Evolutionary conservation across 129 eudicot genomes (phyloP).

Genomic region (Arctium lappa): DNA sequence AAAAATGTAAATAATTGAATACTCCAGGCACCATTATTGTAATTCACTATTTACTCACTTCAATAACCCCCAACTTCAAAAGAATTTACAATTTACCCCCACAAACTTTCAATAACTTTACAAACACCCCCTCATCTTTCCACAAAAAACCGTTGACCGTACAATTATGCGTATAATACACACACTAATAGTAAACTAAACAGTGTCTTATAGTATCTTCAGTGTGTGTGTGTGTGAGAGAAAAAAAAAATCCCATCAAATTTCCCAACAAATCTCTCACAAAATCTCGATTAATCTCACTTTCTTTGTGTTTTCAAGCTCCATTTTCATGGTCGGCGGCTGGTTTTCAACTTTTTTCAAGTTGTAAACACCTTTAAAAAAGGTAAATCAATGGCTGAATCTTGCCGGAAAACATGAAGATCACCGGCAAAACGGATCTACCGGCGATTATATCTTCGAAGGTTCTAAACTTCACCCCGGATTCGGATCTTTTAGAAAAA

Average conservation of each 20-base stretch:
- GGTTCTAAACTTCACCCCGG: conserved; percentile 32
- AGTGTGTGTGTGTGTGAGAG: conserved; percentile 1
- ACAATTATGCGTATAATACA: conserved; percentile 11
- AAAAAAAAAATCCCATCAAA: conserved; percentile 19
- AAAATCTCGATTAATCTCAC: not conserved
- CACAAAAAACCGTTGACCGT: conserved; percentile 21
- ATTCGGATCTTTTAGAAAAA: conserved; percentile 53
- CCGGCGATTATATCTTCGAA: conserved; percentile 33
- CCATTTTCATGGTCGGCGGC: conserved; percentile 1
- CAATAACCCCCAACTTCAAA: not conserved
- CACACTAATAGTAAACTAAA: conserved; percentile 1
- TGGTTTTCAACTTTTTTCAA: not conserved
- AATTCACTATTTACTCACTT: not conserved
- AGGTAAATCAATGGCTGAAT: conserved; percentile 33
- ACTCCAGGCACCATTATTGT: conserved; percentile 28
- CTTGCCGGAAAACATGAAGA: conserved; percentile 53
- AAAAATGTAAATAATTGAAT: conserved; percentile 18
- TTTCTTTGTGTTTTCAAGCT: not conserved
- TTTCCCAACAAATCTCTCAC: conserved; percentile 16
- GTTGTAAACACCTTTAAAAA: not conserved
- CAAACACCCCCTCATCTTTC: conserved; percentile 2
- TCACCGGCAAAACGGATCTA: conserved; percentile 49
- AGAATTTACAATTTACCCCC: not conserved
- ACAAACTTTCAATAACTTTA: not conserved
- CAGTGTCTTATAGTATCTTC: conserved; percentile 6